These are phyloP conservation scores for Neotropicomus parvogracilis DNA, from an alignment of 1,284 basidiomycete genomes.

Conservation along the genomic window DNA sequence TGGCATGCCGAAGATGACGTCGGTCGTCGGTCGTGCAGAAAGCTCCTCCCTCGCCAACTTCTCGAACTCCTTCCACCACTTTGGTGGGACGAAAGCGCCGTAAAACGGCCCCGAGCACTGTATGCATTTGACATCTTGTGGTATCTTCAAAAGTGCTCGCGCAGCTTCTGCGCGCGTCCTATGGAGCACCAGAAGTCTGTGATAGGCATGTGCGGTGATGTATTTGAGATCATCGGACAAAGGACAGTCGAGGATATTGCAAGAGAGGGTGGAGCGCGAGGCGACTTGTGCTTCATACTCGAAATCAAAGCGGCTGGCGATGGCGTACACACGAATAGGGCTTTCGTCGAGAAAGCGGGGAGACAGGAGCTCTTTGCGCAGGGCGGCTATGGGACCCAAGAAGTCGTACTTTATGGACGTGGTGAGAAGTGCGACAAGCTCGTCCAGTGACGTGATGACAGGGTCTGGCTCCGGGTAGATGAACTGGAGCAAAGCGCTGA, in stretches of 20 bases:
- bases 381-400: constrained; percentile 39
- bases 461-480: constrained; percentile 54
- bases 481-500: constrained; percentile 52
- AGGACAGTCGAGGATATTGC: constrained; percentile 51
- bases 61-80: constrained; percentile 66
- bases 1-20: constrained; percentile 54
- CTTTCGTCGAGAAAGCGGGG: constrained; percentile 44
- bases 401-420: constrained; percentile 67
- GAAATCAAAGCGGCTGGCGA: constrained; percentile 62
- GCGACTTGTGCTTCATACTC: constrained; percentile 53
- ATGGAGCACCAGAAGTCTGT: constrained; percentile 60
- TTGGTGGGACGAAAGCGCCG: constrained; percentile 47
- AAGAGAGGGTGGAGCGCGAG: constrained; percentile 53
- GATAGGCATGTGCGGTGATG: constrained; percentile 63
- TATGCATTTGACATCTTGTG: constrained; percentile 57
- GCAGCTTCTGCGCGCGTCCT: constrained; percentile 49
- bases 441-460: constrained; percentile 44
- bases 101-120: constrained; percentile 58
- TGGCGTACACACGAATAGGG: constrained; percentile 64
- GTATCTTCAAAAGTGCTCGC: constrained; percentile 42
- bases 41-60: constrained; percentile 55
- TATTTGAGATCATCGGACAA: constrained; percentile 61
- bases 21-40: constrained; percentile 50
- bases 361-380: constrained; percentile 51
- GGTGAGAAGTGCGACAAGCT: constrained; percentile 48